Evolutionary conservation across 2,329 filamentous ascomycete genomes (phyloP), one percentile per base, ranked within the genome.

Genomic region (Coniochaeta prunicola): DNA sequence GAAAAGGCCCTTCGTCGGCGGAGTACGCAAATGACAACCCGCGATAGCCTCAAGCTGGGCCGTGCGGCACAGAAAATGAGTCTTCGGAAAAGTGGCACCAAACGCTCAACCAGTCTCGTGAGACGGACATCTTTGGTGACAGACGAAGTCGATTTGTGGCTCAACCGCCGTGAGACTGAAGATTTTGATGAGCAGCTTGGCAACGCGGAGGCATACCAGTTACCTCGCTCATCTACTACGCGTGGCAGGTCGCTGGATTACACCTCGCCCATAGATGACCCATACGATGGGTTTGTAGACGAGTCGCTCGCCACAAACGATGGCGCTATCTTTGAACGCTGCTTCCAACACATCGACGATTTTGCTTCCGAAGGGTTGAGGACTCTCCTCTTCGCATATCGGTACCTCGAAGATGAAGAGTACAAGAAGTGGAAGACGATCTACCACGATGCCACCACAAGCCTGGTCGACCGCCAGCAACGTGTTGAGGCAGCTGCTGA

Each of bases 331-430:
- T 92, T 96, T 62, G 90, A 94, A 69, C 82, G 88, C 24, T 94
- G 90, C 72, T 96, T 96, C 72, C 88, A 92, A 70, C 92, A 97
- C 65, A 83, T 96, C 61, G 91, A 96, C 61, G 90, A 82, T 60
- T 97, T 96, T 70, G 92, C 92, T 0, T 90, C 89, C 0, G 91
- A 96, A 67, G 92, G 92, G 19, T 77, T 97, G 30, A 86, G 92
- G 26, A 97, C 92, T 0, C 79, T 97, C 15, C 78, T 97, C 1
- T 96, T 92, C 71, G 90, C 85, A 0, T 90, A 92, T 70, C 87
- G 90, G 2, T 90, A 88, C 66, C 71, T 97, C 2, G 83, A 88
- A 8, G 88, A 93, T 28, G 78, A 84, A 0, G 87, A 92, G 38
- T 97, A 96, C 67, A 67, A 73, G 0, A 76, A 76, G 10, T 97